These are phyloP conservation scores for Amniculicola lignicola DNA, from an alignment of 495 filamentous ascomycete genomes.

Conservation along the genomic window DNA sequence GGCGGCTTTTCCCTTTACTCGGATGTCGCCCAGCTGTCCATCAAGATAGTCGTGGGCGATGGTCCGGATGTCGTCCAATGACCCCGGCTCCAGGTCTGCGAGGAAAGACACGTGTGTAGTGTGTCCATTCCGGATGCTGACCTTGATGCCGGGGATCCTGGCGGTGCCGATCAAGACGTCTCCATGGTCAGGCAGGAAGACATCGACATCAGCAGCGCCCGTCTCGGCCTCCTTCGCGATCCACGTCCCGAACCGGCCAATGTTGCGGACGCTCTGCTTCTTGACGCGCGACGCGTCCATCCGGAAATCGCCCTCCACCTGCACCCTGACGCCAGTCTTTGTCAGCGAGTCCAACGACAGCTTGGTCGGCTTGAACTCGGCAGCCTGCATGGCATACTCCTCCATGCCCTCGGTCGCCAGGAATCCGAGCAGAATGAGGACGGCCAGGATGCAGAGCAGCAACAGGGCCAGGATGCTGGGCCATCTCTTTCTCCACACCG, in stretches of 20 bases:
- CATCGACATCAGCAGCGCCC: slow-evolving; percentile 63
- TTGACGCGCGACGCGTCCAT: slow-evolving; percentile 73
- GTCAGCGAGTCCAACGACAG: slow-evolving; percentile 84
- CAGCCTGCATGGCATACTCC: slow-evolving; percentile 79
- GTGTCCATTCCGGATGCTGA: slow-evolving; percentile 73
- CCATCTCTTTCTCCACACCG: slow-evolving; percentile 47
- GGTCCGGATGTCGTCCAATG: slow-evolving; percentile 71
- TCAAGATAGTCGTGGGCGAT: slow-evolving; percentile 86
- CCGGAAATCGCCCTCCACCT: slow-evolving; percentile 73
- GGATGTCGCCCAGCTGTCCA: slow-evolving; percentile 65
- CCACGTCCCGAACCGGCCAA: slow-evolving; percentile 80
- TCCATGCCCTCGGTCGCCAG: slow-evolving; percentile 74
- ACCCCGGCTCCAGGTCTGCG: slow-evolving; percentile 68
- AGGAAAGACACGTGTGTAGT: slow-evolving; percentile 74
- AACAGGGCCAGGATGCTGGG: slow-evolving; percentile 55
- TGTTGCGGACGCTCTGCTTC: slow-evolving; percentile 63
- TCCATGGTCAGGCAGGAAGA: slow-evolving; percentile 81
- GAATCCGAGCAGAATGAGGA: slow-evolving; percentile 65
- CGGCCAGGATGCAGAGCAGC: slow-evolving; percentile 48
- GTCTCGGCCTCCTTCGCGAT: slow-evolving; percentile 70
- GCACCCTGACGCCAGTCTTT: slow-evolving; percentile 65
- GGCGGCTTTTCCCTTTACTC: slow-evolving; percentile 65
- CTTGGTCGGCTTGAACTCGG: slow-evolving; percentile 73
- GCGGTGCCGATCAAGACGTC: slow-evolving; percentile 76
- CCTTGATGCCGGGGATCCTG: slow-evolving; percentile 64